Evolutionary conservation across 176 grass and related monocot species (phyloP), one percentile per base, ranked within the genome.

Genomic region (Oryza meridionalis): DNA sequence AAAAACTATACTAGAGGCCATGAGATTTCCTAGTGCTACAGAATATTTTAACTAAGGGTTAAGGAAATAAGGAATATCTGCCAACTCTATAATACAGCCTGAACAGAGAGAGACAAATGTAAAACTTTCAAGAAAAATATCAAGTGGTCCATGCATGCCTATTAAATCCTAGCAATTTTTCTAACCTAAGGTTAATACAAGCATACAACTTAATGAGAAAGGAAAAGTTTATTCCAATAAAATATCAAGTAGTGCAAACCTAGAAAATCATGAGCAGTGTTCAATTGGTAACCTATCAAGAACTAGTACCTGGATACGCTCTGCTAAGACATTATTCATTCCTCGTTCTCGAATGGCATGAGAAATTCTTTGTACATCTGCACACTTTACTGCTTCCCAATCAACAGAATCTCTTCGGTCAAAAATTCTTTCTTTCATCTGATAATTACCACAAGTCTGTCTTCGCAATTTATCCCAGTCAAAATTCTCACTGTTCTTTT

Each of bases 281-380:
- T 84, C 37, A 72, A 58, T 76, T 77, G 53, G 53, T 58, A 58
- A 58, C 16, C 6, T 21, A 5, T 58, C 1, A 58, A 58, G 16
- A 62, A 24, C 58, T 22, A 55, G 71, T 88, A 96, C 96, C 90
- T 96, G 91, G 70, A 99, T 99, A 84, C 96, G 47, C 53, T 87
- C 73, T 72, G 96, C 90, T 53, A 96, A 84, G 86, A 92, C 77
- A 85, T 99, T 99, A 88, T 92, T 93, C 91, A 94, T 92, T 79
- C 96, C 96, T 86, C 96, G 86, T 38, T 88, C 91, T 46, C 88
- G 87, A 66, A 99, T 99, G 83, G 86, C 89, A 16, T 92, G 72
- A 79, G 96, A 79, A 88, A 99, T 85, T 78, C 73, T 87, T 33
- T 81, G 84, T 77, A 85, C 93, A 65, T 94, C 85, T 42, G 93